Percentiles rank a stretch among this genome's conserved stretches.
phyloP scores from a whole-genome alignment of 306 rosid species.

The Sophora flavescens region DNA sequence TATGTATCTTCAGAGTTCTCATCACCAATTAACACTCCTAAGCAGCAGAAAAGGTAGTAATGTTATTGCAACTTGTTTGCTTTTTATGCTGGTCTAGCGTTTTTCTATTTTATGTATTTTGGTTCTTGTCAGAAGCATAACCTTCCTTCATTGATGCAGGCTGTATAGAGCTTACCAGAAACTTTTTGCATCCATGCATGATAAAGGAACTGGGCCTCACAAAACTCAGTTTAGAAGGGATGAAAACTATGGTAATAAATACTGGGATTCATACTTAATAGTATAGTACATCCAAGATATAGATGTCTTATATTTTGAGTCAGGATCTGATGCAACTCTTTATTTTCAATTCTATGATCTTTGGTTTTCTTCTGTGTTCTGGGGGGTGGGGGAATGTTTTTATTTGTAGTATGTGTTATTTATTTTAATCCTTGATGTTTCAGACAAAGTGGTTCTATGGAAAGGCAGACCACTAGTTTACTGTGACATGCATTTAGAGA shows the following conservation, averaged over 20 bases:
- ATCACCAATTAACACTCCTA: conserved; percentile 70
- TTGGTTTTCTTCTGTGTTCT: conserved; percentile 2
- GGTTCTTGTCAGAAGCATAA: conserved; percentile 40
- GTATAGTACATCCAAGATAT: conserved; percentile 34
- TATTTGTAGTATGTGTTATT: neutral
- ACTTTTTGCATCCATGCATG: conserved; percentile 88
- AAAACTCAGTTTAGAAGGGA: conserved; percentile 95
- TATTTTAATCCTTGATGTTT: conserved; percentile 12
- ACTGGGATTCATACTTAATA: conserved; percentile 23
- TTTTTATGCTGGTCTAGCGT: conserved; percentile 24
- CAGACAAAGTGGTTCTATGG: neutral
- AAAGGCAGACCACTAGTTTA: conserved; percentile 16
- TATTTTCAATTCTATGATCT: conserved; percentile 33
- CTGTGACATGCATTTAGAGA: conserved; percentile 32
- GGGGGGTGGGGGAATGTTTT: neutral
- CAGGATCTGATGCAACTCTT: conserved; percentile 23
- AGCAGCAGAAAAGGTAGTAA: conserved; percentile 83
- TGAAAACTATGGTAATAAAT: conserved; percentile 78
- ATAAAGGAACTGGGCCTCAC: conserved; percentile 85
- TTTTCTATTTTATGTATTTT: neutral
- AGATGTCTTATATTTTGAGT: conserved; percentile 19
- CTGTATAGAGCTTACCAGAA: conserved; percentile 87
- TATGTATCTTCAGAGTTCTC: conserved; percentile 93
- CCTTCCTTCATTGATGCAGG: conserved; percentile 58
- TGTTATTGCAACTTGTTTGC: neutral